phyloP scores from a whole-genome alignment of 2,329 filamentous ascomycete genomes.

The Ascosphaera apis region DNA sequence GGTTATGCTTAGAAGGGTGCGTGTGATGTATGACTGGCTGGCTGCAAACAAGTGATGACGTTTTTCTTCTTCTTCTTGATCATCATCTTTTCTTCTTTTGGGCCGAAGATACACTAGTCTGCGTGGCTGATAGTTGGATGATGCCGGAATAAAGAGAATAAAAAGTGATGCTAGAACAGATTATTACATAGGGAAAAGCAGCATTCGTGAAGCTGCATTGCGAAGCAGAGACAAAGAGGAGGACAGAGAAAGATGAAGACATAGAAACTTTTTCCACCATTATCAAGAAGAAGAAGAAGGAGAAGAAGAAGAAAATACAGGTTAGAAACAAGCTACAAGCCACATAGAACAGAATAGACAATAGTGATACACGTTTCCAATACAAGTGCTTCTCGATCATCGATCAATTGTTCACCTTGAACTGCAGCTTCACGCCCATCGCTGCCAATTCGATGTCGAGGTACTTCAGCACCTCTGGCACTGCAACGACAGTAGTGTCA shows the following conservation, averaged over 20 bases:
- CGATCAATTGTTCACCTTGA: conserved; percentile 38
- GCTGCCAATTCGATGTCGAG: conserved; percentile 85
- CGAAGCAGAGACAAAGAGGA: not conserved
- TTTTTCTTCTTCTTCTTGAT: too few species aligned
- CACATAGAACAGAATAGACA: not conserved
- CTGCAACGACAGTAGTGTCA: conserved; percentile 72
- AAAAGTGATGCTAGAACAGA: too few species aligned
- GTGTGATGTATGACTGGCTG: too few species aligned
- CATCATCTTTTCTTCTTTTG: too few species aligned
- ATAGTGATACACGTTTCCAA: not conserved
- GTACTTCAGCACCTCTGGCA: conserved; percentile 80
- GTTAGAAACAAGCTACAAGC: not conserved
- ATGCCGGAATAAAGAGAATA: too few species aligned
- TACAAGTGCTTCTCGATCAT: not conserved
- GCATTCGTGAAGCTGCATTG: too few species aligned
- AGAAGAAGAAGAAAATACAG: not conserved
- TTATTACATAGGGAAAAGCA: too few species aligned
- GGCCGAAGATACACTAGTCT: too few species aligned
- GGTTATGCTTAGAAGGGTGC: too few species aligned
- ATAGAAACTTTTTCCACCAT: not conserved
- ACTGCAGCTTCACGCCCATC: conserved; percentile 92
- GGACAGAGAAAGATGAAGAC: not conserved
- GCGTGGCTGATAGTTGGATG: too few species aligned
- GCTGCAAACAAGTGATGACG: too few species aligned
- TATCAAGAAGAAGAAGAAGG: not conserved